Percentiles rank a stretch among this genome's conserved stretches.
These are phyloP conservation scores for Cytospora schulzeri DNA, from an alignment of 2,329 filamentous ascomycete genomes.

Conservation along the genomic window DNA sequence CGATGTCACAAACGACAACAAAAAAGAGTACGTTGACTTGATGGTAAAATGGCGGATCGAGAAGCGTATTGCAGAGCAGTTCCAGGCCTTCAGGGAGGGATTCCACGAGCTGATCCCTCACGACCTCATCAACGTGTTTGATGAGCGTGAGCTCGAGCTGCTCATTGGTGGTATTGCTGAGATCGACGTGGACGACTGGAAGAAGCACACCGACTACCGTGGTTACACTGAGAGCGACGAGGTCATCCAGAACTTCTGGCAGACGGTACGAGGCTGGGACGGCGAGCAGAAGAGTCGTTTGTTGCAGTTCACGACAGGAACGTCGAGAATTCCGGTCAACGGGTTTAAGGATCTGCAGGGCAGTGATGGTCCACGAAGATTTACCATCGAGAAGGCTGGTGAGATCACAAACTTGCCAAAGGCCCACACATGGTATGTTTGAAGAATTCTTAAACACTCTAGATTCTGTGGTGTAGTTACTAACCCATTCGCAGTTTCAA, in stretches of 20 bases:
- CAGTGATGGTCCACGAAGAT: slow-evolving; percentile 89
- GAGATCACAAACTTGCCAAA: slow-evolving; percentile 90
- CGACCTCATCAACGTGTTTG: slow-evolving; percentile 97
- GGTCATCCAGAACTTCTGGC: slow-evolving; percentile 98
- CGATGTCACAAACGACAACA: slow-evolving; percentile 97
- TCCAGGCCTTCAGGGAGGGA: slow-evolving; percentile 94
- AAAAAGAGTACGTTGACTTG: slow-evolving; percentile 96
- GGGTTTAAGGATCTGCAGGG: slow-evolving; percentile 99
- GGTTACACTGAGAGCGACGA: slow-evolving; percentile 98
- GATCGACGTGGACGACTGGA: slow-evolving; percentile 99
- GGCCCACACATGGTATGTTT: slow-evolving; percentile 90
- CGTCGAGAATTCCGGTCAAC: slow-evolving; percentile 96
- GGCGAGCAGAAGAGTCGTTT: slow-evolving; percentile 97
- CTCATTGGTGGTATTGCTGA: slow-evolving; percentile 99
- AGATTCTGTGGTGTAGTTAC: background rate
- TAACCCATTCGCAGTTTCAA: slow-evolving; percentile 71
- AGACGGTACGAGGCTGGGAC: slow-evolving; percentile 94
- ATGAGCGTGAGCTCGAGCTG: slow-evolving; percentile 94
- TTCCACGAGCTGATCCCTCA: slow-evolving; percentile 97
- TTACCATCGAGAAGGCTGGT: slow-evolving; percentile 97
- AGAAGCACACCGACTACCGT: slow-evolving; percentile 99
- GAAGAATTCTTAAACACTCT: background rate
- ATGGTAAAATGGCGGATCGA: slow-evolving; percentile 99
- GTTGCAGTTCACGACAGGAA: slow-evolving; percentile 95
- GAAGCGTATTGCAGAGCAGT: slow-evolving; percentile 97